Conservation (phyloP, 148 eudicot genomes). For the Rhododendron vialii region DNA sequence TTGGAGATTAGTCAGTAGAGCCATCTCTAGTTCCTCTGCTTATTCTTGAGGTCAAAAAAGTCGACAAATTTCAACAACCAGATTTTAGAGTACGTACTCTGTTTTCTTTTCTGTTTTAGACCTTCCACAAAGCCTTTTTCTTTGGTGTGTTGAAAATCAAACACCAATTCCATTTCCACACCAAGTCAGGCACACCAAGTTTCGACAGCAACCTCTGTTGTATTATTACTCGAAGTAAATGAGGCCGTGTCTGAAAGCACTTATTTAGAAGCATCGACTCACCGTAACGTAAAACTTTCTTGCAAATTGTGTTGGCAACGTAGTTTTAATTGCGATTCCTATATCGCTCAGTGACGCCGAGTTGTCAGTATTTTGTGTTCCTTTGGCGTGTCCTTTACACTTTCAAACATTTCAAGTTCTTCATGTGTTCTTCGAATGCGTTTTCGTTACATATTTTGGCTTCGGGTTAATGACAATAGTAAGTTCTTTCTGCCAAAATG, state of each 20-base stretch:
- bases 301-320: too few species aligned
- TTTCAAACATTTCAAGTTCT: too few species aligned
- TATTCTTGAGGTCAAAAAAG: background rate
- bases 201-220: background rate
- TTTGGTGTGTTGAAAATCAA: background rate
- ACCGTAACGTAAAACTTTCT: background rate
- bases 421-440: too few species aligned
- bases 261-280: background rate
- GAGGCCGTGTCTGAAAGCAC: too few species aligned
- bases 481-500: too few species aligned
- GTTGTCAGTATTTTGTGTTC: background rate
- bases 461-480: too few species aligned
- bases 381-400: background rate
- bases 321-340: too few species aligned
- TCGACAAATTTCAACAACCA: background rate
- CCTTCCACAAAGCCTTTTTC: background rate
- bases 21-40: background rate
- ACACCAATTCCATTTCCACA: background rate
- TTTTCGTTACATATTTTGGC: too few species aligned
- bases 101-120: background rate
- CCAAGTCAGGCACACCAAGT: background rate
- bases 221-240: too few species aligned
- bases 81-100: background rate
- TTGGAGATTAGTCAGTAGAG: background rate
- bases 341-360: background rate